These are phyloP conservation scores for Pseudogymnoascus sp. DNA, from an alignment of 2,329 filamentous ascomycete genomes.

Conservation along the genomic window DNA sequence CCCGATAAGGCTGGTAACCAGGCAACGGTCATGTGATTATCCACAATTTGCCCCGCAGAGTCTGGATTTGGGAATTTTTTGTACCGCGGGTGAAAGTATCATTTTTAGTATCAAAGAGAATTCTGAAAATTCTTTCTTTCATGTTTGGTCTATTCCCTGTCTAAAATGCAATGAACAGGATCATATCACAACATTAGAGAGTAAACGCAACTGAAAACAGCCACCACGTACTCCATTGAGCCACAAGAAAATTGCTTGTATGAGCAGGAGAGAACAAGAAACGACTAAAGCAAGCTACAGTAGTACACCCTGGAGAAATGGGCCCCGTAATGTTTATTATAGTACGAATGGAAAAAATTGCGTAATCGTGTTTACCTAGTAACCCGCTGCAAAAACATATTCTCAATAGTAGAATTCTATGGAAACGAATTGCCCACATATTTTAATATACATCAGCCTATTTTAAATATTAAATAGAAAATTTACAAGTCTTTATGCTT, in stretches of 20 bases:
- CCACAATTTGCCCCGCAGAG: not conserved
- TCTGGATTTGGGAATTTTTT: not conserved
- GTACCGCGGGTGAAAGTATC: not conserved
- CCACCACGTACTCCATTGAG: not conserved
- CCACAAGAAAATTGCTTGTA: not conserved
- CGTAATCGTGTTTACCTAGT: not conserved
- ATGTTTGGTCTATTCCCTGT: not conserved
- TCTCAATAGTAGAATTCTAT: not conserved
- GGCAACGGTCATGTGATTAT: conserved; percentile 8
- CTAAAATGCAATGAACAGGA: not conserved
- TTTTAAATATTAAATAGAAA: not conserved
- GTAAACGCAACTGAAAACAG: not conserved
- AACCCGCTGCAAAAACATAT: not conserved
- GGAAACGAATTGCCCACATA: not conserved
- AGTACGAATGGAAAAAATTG: not conserved
- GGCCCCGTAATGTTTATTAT: not conserved
- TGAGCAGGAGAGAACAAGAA: not conserved
- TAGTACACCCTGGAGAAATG: not conserved
- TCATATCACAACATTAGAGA: not conserved
- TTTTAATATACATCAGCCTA: not conserved
- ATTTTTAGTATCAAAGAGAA: not conserved
- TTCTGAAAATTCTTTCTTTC: not conserved
- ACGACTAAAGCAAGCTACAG: not conserved
- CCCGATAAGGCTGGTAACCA: conserved; percentile 3
- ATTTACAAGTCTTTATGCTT: not conserved